Conservation (phyloP, 2,329 filamentous ascomycete genomes). For the Ramularia endophylla region DNA sequence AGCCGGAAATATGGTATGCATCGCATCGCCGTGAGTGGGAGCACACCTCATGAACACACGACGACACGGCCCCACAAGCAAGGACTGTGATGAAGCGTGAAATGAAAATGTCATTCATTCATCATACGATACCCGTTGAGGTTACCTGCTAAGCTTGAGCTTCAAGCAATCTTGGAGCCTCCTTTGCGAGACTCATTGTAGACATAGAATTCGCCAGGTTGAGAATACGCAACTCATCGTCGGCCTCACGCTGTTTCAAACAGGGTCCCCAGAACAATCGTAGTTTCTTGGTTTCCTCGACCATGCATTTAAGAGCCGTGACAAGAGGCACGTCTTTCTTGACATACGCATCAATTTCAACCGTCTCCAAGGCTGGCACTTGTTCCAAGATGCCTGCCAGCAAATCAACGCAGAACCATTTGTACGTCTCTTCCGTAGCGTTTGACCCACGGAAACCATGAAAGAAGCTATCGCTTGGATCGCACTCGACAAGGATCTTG, state of each 20-base stretch:
- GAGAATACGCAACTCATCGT: slow-evolving; percentile 12
- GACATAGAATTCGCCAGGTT: slow-evolving; percentile 14
- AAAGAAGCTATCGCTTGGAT: slow-evolving; percentile 60
- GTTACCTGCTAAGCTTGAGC: no score
- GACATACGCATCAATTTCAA: slow-evolving; percentile 70
- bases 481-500: slow-evolving; percentile 64
- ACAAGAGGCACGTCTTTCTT: slow-evolving; percentile 61
- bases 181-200: slow-evolving; percentile 11
- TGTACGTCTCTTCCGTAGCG: slow-evolving; percentile 62
- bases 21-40: no score
- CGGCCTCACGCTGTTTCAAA: slow-evolving; percentile 43
- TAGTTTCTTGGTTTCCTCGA: slow-evolving; percentile 44
- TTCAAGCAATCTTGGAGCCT: slow-evolving; percentile 11
- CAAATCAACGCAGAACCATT: slow-evolving; percentile 56
- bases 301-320: slow-evolving; percentile 51
- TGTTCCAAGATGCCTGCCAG: slow-evolving; percentile 52
- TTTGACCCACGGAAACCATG: slow-evolving; percentile 54
- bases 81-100: no score
- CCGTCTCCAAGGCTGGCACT: slow-evolving; percentile 50
- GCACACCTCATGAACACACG: no score
- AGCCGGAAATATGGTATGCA: no score
- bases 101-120: no score
- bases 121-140: no score
- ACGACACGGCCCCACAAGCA: no score
- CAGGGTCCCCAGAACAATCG: slow-evolving; percentile 59